Percentiles rank a stretch among this genome's conserved stretches.
These are phyloP conservation scores for Fomitopsis pulvina DNA, from an alignment of 768 basidiomycete species.

Conservation along the genomic window DNA sequence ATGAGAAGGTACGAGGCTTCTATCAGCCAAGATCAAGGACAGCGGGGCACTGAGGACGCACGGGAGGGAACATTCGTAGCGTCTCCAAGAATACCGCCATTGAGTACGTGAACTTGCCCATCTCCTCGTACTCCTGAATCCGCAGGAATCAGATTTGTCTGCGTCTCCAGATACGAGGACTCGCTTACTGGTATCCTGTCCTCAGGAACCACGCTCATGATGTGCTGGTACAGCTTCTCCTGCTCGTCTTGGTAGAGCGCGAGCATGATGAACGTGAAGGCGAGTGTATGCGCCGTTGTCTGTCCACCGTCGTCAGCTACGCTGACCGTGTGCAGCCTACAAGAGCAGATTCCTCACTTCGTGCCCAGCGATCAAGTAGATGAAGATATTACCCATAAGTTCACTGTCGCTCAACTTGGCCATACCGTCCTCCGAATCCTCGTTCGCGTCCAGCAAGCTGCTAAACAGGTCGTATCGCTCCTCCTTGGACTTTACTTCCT, in stretches of 20 bases:
- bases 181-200: constrained; percentile 18
- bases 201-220: constrained; percentile 21
- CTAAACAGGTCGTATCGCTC: constrained; percentile 45
- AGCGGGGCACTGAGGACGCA: constrained; percentile 7
- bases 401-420: constrained; percentile 35
- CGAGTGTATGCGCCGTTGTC: constrained; percentile 29
- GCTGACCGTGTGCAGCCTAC: background rate
- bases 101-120: constrained; percentile 19
- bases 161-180: background rate
- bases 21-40: too few relatives aligned
- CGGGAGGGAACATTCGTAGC: constrained; percentile 25
- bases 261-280: constrained; percentile 28
- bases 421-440: constrained; percentile 24
- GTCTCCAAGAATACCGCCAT: constrained; percentile 28
- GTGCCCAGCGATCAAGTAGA: constrained; percentile 42
- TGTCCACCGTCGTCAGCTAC: constrained; percentile 3
- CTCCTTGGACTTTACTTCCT: constrained; percentile 24
- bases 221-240: constrained; percentile 28
- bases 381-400: constrained; percentile 35
- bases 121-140: constrained; percentile 24
- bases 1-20: too few relatives aligned
- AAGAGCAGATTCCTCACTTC: background rate
- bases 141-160: background rate
- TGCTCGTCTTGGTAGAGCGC: constrained; percentile 37
- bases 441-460: constrained; percentile 42